Base-by-base conservation (phyloP, 495 filamentous ascomycete genomes). In the Aspergillus mulundensis region DNA sequence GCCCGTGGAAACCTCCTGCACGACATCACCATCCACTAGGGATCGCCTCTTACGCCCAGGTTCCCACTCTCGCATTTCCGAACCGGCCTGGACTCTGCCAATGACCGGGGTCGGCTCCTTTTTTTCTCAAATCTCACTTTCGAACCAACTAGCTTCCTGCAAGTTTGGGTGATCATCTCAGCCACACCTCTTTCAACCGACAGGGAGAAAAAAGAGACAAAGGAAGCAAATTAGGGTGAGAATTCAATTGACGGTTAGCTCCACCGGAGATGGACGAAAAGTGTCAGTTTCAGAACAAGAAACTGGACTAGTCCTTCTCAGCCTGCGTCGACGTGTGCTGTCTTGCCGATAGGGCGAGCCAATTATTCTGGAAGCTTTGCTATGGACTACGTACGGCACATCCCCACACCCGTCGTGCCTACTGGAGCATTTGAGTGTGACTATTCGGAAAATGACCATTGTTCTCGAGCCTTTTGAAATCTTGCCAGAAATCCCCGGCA, bases 291-390 rank as follows among this genome's bases (percentile, higher is more conserved):
- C 12, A 36, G 32, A 36, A 20, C 32, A 40, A 47, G 42, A 51
- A 21, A 20, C 7, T 54, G 12, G 45, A 43, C 44, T 41, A 46
- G 50, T 20, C 48, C 42, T 21, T 58, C 38, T 46, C 39, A 48
- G 44, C 47, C 43, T 51, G 20, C 16, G 45, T 55, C 16, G 38
- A 42, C 41, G 54, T 60, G 54, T 54, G 46, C 18, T 62, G 54
- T 64, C 59, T 57, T 48, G 50, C 59, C 57, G 25, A 50, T 40
- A 40, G 48, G 48, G 34, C 48, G 48, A 50, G 24, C 50, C 39
- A 53, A 43, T 57, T 50, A 62, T 67, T 67, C 65, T 67, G 61
- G 61, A 66, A 66, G 58, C 59, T 45, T 52, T 63, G 61, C 48
- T 54, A 59, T 61, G 56, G 53, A 56, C 41, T 32, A 21, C 39